Percentiles rank a stretch among this genome's conserved stretches.
Conservation (phyloP, 2,329 filamentous ascomycete species). For the Xylaria sp. region DNA sequence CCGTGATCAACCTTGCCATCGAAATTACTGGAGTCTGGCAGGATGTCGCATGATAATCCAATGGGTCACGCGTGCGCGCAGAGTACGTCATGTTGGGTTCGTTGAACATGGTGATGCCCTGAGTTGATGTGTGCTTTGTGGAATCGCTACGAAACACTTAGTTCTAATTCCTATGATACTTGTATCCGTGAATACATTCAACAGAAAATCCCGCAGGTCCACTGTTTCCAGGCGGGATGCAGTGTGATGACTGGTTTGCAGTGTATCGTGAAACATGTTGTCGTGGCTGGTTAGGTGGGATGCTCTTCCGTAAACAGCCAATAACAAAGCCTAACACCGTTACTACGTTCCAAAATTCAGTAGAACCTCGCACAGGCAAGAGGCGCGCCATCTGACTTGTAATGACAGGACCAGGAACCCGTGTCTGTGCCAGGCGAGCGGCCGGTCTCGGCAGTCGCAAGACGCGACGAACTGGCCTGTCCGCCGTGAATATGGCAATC, state of each 20-base stretch:
- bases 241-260: slow-evolving; percentile 18
- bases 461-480: slow-evolving; percentile 1
- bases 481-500: not conserved
- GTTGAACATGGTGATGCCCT: slow-evolving; percentile 17
- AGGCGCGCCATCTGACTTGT: slow-evolving; percentile 15
- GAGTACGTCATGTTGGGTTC: slow-evolving; percentile 30
- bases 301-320: slow-evolving; percentile 15
- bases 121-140: slow-evolving; percentile 28
- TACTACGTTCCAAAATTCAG: slow-evolving; percentile 1
- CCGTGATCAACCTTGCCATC: slow-evolving; percentile 81
- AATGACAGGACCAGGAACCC: slow-evolving; percentile 28
- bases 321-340: not conserved
- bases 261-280: slow-evolving; percentile 18
- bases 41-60: slow-evolving; percentile 49
- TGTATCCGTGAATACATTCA: slow-evolving; percentile 11
- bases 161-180: slow-evolving; percentile 27
- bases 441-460: slow-evolving; percentile 25
- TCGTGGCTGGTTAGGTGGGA: slow-evolving; percentile 20
- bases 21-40: slow-evolving; percentile 73
- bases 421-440: slow-evolving; percentile 19
- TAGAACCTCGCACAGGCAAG: slow-evolving; percentile 19
- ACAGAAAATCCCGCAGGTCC: not conserved
- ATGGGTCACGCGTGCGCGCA: slow-evolving; percentile 22
- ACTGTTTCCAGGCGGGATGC: not conserved
- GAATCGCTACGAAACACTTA: slow-evolving; percentile 22